These are phyloP conservation scores for Lunularia cruciata DNA, from an alignment of 225 moss, liverwort and hornwort species.

Conservation along the genomic window DNA sequence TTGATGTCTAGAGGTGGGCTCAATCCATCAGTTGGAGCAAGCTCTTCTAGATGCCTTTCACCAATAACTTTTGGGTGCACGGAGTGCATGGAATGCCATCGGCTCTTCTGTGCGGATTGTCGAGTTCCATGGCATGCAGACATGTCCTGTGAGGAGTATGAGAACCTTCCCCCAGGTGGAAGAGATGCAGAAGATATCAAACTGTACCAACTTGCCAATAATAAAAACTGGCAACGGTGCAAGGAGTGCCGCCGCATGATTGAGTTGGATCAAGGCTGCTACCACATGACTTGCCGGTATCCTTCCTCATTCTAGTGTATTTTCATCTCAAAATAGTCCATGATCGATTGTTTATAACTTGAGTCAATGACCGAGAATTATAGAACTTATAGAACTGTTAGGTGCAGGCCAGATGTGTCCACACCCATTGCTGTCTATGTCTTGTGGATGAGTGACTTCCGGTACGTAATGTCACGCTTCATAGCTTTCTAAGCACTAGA, in stretches of 20 bases:
- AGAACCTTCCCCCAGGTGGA: constrained; percentile 64
- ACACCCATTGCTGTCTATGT: no score
- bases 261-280: constrained; percentile 88
- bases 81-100: constrained; percentile 64
- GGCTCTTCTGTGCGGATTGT: constrained; percentile 83
- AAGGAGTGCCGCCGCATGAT: constrained; percentile 82
- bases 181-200: constrained; percentile 77
- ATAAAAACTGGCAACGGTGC: constrained; percentile 93
- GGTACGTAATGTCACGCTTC: no score
- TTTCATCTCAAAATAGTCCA: no score
- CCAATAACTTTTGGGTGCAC: constrained; percentile 24
- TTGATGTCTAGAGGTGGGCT: constrained; percentile 80
- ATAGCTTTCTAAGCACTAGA: no score
- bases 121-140: constrained; percentile 84
- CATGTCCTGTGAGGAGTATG: constrained; percentile 70
- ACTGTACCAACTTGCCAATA: constrained; percentile 75
- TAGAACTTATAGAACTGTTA: background rate
- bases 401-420: no score
- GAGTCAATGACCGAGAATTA: no score
- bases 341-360: no score
- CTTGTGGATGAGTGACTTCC: no score
- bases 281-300: constrained; percentile 96
- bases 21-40: constrained; percentile 36
- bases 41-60: constrained; percentile 43
- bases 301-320: constrained; percentile 4